These are phyloP conservation scores for Xylaria longipes DNA, from an alignment of 495 filamentous ascomycete species.

Conservation along the genomic window DNA sequence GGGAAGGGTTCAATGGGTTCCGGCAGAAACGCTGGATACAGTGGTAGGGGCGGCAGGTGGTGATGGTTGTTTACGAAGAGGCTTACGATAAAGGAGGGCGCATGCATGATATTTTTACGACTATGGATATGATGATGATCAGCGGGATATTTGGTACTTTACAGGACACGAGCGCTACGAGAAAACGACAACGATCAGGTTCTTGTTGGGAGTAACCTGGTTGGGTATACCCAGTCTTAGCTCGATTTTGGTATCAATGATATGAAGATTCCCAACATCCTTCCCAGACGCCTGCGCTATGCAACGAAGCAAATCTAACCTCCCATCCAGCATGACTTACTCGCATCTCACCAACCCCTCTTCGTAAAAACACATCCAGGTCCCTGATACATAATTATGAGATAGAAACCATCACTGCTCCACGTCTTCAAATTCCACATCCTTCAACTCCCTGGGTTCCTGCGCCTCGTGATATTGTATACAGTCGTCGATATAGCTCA, in stretches of 20 bases:
- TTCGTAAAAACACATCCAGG: background rate
- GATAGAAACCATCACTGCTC: conserved; percentile 44
- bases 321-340: background rate
- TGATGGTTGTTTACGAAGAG: conserved; percentile 10
- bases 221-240: background rate
- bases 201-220: background rate
- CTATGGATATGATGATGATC: conserved; percentile 20
- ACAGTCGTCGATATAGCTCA: conserved; percentile 96
- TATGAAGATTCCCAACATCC: conserved; percentile 11
- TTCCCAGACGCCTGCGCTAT: conserved; percentile 41
- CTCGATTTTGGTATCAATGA: conserved; percentile 32
- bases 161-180: conserved; percentile 8
- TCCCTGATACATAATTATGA: background rate
- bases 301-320: conserved; percentile 27
- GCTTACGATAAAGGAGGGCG: conserved; percentile 6
- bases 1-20: conserved; percentile 20
- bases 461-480: conserved; percentile 97
- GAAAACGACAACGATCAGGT: background rate
- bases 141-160: conserved; percentile 15
- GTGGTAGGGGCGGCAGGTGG: conserved; percentile 39
- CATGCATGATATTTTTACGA: conserved; percentile 11
- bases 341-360: background rate
- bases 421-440: conserved; percentile 72
- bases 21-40: conserved; percentile 30
- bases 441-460: conserved; percentile 85